These are phyloP conservation scores for Russula foetens DNA, from an alignment of 768 basidiomycete genomes.

Conservation along the genomic window DNA sequence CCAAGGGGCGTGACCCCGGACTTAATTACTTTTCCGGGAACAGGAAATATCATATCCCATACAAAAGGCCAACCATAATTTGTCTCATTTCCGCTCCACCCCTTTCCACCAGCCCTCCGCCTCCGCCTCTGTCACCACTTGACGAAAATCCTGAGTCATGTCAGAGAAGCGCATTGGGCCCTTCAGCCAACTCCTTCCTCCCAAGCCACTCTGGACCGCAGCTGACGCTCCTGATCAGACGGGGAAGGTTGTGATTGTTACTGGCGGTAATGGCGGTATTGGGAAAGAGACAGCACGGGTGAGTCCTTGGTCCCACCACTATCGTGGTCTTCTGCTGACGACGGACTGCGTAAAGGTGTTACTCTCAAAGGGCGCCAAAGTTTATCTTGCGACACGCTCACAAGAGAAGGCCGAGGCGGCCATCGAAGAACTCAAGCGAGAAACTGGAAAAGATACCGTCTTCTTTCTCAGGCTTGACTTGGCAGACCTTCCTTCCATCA, in stretches of 20 bases:
- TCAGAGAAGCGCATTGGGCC: not conserved
- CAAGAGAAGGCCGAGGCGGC: constrained; percentile 18
- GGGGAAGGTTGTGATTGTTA: constrained; percentile 23
- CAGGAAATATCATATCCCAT: not conserved
- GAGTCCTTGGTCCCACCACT: not conserved
- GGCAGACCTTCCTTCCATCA: constrained; percentile 28
- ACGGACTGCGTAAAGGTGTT: constrained; percentile 19
- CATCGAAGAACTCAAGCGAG: constrained; percentile 20
- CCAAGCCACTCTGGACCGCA: constrained; percentile 10
- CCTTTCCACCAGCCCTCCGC: too few relatives aligned
- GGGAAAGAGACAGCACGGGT: constrained; percentile 19
- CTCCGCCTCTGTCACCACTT: not conserved
- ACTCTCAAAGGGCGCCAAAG: constrained; percentile 25
- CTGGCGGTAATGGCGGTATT: constrained; percentile 22
- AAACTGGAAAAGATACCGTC: constrained; percentile 15
- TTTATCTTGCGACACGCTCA: constrained; percentile 27
- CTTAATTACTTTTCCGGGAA: too few relatives aligned
- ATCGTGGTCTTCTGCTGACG: not conserved
- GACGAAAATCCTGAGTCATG: not conserved
- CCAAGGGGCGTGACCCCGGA: too few relatives aligned
- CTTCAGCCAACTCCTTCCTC: constrained; percentile 11
- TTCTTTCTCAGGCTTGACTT: constrained; percentile 32
- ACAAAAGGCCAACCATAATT: not conserved
- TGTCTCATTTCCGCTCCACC: not conserved
- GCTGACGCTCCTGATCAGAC: constrained; percentile 23